phyloP scores from a whole-genome alignment of 2,329 filamentous ascomycete species.

The Simplicillium aogashimaense region DNA sequence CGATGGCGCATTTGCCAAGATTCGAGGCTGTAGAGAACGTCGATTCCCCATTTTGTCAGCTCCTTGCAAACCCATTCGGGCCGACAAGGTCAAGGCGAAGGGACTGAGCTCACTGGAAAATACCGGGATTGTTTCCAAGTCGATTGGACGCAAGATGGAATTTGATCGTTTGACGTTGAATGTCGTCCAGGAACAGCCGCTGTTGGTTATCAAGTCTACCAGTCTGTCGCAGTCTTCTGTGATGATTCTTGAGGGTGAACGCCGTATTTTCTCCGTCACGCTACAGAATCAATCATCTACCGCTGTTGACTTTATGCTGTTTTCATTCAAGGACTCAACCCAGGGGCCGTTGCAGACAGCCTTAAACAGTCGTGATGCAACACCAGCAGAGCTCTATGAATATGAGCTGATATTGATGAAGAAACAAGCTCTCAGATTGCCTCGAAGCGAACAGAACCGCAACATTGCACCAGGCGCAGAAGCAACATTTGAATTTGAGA shows the following conservation, averaged over 20 bases:
- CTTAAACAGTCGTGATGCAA: constrained; percentile 65
- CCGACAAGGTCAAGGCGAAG: constrained; percentile 67
- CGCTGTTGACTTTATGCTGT: constrained; percentile 72
- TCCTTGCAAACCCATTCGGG: constrained; percentile 61
- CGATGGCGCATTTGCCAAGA: constrained; percentile 67
- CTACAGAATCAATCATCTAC: constrained; percentile 71
- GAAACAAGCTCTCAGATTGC: constrained; percentile 57
- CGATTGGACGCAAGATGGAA: constrained; percentile 30
- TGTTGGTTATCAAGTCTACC: constrained; percentile 64
- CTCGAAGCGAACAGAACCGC: constrained; percentile 38
- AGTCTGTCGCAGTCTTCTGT: constrained; percentile 75
- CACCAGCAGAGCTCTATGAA: constrained; percentile 73
- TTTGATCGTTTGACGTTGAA: constrained; percentile 50
- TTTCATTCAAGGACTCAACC: constrained; percentile 85
- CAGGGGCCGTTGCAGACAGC: constrained; percentile 67
- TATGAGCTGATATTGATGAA: constrained; percentile 70
- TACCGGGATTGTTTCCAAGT: constrained; percentile 25
- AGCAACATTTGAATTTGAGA: constrained; percentile 69
- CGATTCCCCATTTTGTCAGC: constrained; percentile 75
- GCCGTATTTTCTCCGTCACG: constrained; percentile 65
- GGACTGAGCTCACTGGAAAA: constrained; percentile 52
- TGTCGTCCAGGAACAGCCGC: constrained; percentile 71
- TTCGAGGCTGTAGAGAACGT: constrained; percentile 72
- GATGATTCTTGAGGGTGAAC: constrained; percentile 90
- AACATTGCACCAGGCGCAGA: constrained; percentile 59